Evolutionary conservation across 2,329 filamentous ascomycete genomes (phyloP), one percentile per base, ranked within the genome.

Genomic region (Fusarium sp.): DNA sequence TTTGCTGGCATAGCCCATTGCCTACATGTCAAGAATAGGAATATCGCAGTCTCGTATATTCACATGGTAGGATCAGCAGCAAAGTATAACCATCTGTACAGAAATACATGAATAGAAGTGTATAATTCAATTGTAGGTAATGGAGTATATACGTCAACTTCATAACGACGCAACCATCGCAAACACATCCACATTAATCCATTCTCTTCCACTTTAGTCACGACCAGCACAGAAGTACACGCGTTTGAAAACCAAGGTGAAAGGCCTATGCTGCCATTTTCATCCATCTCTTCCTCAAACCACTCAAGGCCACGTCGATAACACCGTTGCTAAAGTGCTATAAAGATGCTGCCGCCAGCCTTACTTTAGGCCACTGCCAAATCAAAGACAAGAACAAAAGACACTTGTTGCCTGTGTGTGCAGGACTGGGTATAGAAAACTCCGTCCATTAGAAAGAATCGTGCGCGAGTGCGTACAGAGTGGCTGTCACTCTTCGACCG

Each of bases 381-480:
- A 57, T 57, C 28, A 36, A 18, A 47, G 26, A 36, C 53, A 28
- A 47, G 57, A 36, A 42, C 34, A 40, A 55, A 28, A 52, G 38
- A 37, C 57, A 49, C 20, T 56, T 54, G 30, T 51, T 60, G 59
- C 56, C 37, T 65, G 28, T 59, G 46, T 53, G 42, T 57, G 57
- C 53, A 55, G 59, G 56, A 38, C 56, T 55, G 62, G 40, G 62
- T 58, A 62, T 69, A 69, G 42, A 63, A 38, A 58, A 57, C 50
- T 55, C 57, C 57, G 45, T 55, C 50, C 36, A 51, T 45, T 51
- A 23, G 50, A 42, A 58, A 26, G 36, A 57, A 34, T 46, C 30
- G 30, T 61, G 54, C 33, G 36, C n/a, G 66, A 38, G 37, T 47
- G 51, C 36, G 31, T 40, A 34, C 15, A 36, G 28, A 52, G 36